Conservation (phyloP, 768 basidiomycete genomes). For the Tremella fuciformis region DNA sequence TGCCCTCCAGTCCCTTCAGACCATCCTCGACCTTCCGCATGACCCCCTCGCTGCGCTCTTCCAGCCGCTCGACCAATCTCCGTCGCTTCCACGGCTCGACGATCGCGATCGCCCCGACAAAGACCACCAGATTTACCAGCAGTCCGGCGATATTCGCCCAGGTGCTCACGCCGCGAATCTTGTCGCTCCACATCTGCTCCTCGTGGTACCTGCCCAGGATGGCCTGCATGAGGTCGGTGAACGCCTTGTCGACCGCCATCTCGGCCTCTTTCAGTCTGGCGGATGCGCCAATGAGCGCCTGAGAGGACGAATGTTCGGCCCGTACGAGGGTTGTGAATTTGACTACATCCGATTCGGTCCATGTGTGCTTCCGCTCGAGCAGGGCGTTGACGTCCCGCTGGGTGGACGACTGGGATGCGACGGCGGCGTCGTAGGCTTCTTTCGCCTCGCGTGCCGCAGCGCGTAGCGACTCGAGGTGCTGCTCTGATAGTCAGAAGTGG, state of each 20-base stretch:
- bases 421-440: conserved; percentile 69
- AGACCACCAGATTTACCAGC: conserved; percentile 83
- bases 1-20: not conserved
- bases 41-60: conserved; percentile 67
- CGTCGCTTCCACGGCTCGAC: conserved; percentile 97
- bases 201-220: conserved; percentile 90
- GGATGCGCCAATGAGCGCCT: conserved; percentile 71
- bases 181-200: conserved; percentile 99
- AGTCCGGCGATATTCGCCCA: conserved; percentile 85
- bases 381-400: conserved; percentile 96
- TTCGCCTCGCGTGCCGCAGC: conserved; percentile 71
- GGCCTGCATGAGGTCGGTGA: conserved; percentile 75
- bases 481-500: conserved; percentile 18
- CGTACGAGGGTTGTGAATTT: conserved; percentile 87
- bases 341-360: conserved; percentile 82
- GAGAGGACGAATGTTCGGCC: conserved; percentile 81
- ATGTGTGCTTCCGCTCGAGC: conserved; percentile 85
- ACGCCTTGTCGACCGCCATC: conserved; percentile 76
- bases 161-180: conserved; percentile 90
- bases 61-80: conserved; percentile 80
- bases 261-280: conserved; percentile 66
- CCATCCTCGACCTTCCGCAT: conserved; percentile 57
- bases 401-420: conserved; percentile 73
- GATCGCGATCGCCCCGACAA: conserved; percentile 79
- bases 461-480: conserved; percentile 54